Evolutionary conservation across 192 early-diverging fungal species (phyloP), one percentile per base, ranked within the genome.

Genomic region (Coemansia sp.): DNA sequence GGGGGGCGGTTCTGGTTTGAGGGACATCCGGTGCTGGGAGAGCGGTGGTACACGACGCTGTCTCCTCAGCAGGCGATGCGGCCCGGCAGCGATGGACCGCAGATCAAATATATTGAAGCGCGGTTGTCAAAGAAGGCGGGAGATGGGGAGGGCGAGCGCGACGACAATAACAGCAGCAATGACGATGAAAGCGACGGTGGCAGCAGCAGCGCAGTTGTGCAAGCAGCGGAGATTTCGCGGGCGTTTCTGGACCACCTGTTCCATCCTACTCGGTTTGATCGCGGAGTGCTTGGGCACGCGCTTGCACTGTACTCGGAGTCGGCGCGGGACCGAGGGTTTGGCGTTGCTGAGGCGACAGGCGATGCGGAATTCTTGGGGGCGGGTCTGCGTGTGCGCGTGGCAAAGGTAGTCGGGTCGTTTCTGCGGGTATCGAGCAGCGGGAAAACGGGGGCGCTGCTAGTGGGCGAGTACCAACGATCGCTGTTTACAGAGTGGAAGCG

Each of bases 401-500:
- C 63, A 3, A 31, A 41, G 0, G 54, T 58, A 6, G 67, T 79
- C 0, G 77, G 67, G 11, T 61, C 61, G 11, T 69, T 66, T 31
- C 25, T 63, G 32, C 58, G 62, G 13, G 64, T 58, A 6, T 63
- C 55, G 42, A 26, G 55, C 17, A 60, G 63, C 38, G 34, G 33
- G 18, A 43, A 50, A 15, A 49, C 40, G 7, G 72, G 66, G 23
- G 17, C 40, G 3, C 21, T 56, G 38, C 36, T 52, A 19, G 56
- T 60, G 1, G 60, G 50, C 48, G 65, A 56, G 14, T 77, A 66
- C 48, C 68, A 64, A 22, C 48, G 57, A 7, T 57, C 68, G 22
- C 15, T 70, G 35, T 74, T 63, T 27, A 71, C 68, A 52, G 71
- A 75, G 60, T 80, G 78, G 78, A 71, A 68, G 78, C 78, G 78